phyloP scores from a whole-genome alignment of 73 alveolate genomes.

The Paramecium caudatum region DNA sequence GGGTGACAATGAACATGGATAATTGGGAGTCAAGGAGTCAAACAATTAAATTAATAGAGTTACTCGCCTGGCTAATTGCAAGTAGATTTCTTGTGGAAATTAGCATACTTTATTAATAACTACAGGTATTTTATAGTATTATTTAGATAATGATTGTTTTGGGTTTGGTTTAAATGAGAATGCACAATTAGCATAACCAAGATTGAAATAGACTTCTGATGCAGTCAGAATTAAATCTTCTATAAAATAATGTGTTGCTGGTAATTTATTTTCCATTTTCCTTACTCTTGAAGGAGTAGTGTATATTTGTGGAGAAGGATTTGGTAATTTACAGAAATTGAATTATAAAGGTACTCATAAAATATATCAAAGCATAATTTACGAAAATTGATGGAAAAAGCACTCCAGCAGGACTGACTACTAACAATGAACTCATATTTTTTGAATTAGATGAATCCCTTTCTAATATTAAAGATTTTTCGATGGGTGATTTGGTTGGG shows the following conservation, averaged over 20 bases:
- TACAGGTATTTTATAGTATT: not conserved
- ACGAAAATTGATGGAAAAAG: constrained; percentile 33
- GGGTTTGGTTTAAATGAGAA: constrained; percentile 48
- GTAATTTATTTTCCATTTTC: constrained; percentile 19
- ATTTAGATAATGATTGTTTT: not conserved
- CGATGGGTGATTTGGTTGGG: constrained; percentile 33
- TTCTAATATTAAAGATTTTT: not conserved
- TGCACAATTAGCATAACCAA: not conserved
- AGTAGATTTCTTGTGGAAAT: constrained; percentile 36
- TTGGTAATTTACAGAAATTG: constrained; percentile 27
- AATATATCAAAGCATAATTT: constrained; percentile 3
- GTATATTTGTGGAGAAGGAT: constrained; percentile 29
- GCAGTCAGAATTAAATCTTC: constrained; percentile 5
- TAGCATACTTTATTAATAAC: constrained; percentile 21
- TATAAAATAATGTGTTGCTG: not conserved
- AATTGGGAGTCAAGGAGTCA: not conserved
- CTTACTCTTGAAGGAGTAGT: constrained; percentile 29
- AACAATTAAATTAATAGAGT: not conserved
- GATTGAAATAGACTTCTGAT: not conserved
- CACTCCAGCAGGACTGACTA: constrained; percentile 35
- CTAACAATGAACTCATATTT: not conserved
- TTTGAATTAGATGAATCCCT: constrained; percentile 42
- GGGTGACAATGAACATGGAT: constrained; percentile 48
- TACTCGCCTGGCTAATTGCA: not conserved
- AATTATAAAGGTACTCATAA: not conserved